Conservation (phyloP, 2,329 filamentous ascomycete genomes). For the Nigrospora oryzae region DNA sequence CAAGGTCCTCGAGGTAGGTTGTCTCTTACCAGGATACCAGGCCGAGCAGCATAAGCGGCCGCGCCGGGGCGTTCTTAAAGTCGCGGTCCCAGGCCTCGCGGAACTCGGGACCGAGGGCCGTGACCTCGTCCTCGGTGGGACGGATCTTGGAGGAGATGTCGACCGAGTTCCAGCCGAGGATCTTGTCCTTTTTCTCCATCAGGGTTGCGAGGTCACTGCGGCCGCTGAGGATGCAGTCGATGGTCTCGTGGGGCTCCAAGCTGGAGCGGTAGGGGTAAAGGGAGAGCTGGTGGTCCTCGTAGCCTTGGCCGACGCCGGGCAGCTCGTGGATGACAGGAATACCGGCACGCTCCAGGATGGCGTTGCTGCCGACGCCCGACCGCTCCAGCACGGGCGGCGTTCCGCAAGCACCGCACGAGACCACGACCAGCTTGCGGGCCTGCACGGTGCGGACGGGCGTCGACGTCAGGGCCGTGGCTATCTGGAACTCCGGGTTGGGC, state of each 20-base stretch:
- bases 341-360: slow-evolving; percentile 30
- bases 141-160: slow-evolving; percentile 42
- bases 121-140: slow-evolving; percentile 38
- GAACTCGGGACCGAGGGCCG: slow-evolving; percentile 39
- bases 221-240: slow-evolving; percentile 19
- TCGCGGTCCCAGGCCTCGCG: slow-evolving; percentile 40
- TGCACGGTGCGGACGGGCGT: slow-evolving; percentile 23
- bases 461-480: slow-evolving; percentile 6
- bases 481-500: slow-evolving; percentile 33
- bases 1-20: slow-evolving; percentile 6
- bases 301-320: slow-evolving; percentile 42
- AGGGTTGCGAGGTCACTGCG: slow-evolving; percentile 14
- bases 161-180: slow-evolving; percentile 44
- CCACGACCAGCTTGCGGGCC: slow-evolving; percentile 45
- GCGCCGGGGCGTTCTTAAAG: slow-evolving; percentile 29
- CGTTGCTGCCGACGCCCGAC: slow-evolving; percentile 49
- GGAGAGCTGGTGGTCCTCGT: slow-evolving; percentile 41
- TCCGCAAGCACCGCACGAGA: slow-evolving; percentile 39
- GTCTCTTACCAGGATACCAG: slow-evolving; percentile 22
- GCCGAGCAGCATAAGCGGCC: slow-evolving; percentile 33
- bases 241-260: slow-evolving; percentile 35
- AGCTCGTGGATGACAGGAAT: slow-evolving; percentile 41
- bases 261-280: slow-evolving; percentile 40
- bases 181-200: slow-evolving; percentile 14
- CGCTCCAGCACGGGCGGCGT: slow-evolving; percentile 51